Evolutionary conservation across 1,284 basidiomycete species (phyloP), one percentile per base, ranked within the genome.

Genomic region (Puccinia coronata): DNA sequence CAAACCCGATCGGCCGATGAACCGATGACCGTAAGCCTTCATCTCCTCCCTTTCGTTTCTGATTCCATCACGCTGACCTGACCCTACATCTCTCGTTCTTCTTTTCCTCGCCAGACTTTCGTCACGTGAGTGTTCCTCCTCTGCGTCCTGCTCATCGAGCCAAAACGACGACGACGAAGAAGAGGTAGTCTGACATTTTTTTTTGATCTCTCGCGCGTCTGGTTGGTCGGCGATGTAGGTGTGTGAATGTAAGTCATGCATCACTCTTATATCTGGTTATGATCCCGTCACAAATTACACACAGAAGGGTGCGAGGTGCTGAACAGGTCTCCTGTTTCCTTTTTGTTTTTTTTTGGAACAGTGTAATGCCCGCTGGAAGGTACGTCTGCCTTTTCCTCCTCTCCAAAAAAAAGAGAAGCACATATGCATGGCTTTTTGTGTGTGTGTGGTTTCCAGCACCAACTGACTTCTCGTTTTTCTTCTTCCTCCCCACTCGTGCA

Each of bases 1-100:
- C 95, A 98, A 86, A 98, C 95, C 6, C 90, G 95, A 83, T 93
- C 92, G 85, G 95, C 95, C 51, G 95, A 98, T 88, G 95, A 96
- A 87, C 95, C 95, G 55, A 97, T 98, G 95, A 96, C 95, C 12
- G 92, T 93, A 86, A 87, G 91, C 90, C 14, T 81, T 82, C 39
- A 39, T 65, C 20, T 71, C 41, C 31, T 57, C n/a, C 67, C 28
- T 16, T 49, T 16, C 0, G 20, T 28, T n/a, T 49, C 23, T 25
- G 1, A 23, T 3, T 11, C 12, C 23, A 47, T 3, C 1, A 43
- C 16, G 41, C 25, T 69, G 2, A 47, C 20, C n/a, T n/a, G n/a
- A n/a, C 8, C 55, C 23, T 9, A 6, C 55, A n/a, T n/a, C 23
- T 57, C 55, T n/a, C 25, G 12, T 36, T 49, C 25, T 20, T 69